A percentile compares a stretch with the other conserved stretches of the same genome.
Conservation (phyloP, 768 basidiomycete genomes). For the Leccinum pellstonianum region DNA sequence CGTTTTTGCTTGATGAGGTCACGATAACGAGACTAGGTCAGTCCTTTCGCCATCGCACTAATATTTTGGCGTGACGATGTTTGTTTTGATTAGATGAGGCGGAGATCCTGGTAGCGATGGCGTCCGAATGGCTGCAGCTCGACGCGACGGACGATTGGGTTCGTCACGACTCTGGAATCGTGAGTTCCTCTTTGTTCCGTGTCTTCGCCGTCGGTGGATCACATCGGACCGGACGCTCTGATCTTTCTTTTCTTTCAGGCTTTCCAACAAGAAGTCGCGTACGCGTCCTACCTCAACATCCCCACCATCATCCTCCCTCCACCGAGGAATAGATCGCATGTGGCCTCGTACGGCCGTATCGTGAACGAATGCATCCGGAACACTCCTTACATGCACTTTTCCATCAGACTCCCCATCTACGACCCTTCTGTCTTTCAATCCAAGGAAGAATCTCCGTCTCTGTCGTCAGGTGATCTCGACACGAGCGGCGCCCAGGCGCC, state of each 20-base stretch:
- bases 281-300: slow-evolving; percentile 89
- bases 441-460: slow-evolving; percentile 29
- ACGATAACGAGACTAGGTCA: slow-evolving; percentile 79
- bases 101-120: slow-evolving; percentile 67
- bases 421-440: slow-evolving; percentile 63
- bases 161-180: slow-evolving; percentile 93
- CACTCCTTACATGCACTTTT: slow-evolving; percentile 72
- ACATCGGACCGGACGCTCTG: neutral
- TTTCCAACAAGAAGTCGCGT: slow-evolving; percentile 87
- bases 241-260: slow-evolving; percentile 51
- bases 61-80: slow-evolving; percentile 10
- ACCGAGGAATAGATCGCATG: slow-evolving; percentile 76
- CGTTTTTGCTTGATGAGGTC: slow-evolving; percentile 79
- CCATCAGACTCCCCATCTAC: slow-evolving; percentile 81
- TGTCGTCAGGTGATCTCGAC: slow-evolving; percentile 25
- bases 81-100: slow-evolving; percentile 58
- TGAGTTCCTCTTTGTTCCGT: slow-evolving; percentile 41
- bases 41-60: slow-evolving; percentile 25
- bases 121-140: slow-evolving; percentile 94
- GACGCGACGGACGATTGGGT: slow-evolving; percentile 93
- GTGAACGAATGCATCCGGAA: slow-evolving; percentile 75
- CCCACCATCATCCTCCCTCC: slow-evolving; percentile 85
- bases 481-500: slow-evolving; percentile 21
- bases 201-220: slow-evolving; percentile 14
- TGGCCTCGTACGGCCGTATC: slow-evolving; percentile 91